Base-by-base conservation (phyloP, 352 stramenopile species). In the Peronospora tabacina region DNA sequence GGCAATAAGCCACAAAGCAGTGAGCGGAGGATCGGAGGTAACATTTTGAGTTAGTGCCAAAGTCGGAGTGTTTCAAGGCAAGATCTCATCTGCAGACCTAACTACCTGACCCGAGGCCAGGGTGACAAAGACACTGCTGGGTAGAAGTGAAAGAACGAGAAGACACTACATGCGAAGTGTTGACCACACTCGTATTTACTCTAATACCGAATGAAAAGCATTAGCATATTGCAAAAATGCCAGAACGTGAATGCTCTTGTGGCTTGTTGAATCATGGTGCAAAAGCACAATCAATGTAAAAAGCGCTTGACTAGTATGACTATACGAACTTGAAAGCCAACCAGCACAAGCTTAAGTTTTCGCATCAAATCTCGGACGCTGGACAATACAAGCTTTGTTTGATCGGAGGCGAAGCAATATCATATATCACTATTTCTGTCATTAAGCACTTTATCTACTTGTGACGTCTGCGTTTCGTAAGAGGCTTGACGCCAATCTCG, bases 271-370 rank as follows among this genome's bases (percentile, higher is more conserved):
- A 5, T 28, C 44, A 57, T 51, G 35, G 44, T 44, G 19, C n/a
- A 52, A 44, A 81, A 60, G 49, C 61, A 61, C 7, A 72, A 52
- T 29, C 63, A 79, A 44, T 60, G 53, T 22, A 61, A 66, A 55
- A 85, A 84, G n/a, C 22, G 48, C 60, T 45, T 83, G 83, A 52
- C 44, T 68, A 6, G 1, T 22, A 22, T 49, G 74, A 3, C 72
- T 74, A 9, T 55, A 82, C n/a, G 40, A 81, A 3, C 72, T 88
- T 16, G 70, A 86, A 58, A 84, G 72, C 29, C 54, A 86, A 22
- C 47, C 57, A 17, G 49, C 63, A 28, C 52, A 66, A 17, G 64
- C 63, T n/a, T 66, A 78, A 57, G 63, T 73, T 61, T n/a, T n/a
- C n/a, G n/a, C n/a, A n/a, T n/a, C n/a, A n/a, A n/a, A n/a, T n/a